phyloP scores from a whole-genome alignment of 129 eudicot genomes.

The sunflower (Helianthus annuus) region HanXRQr2.0-SUNRISE NC_035446.2:109055099-109055598 shows the following conservation, averaged over 20 bases:
- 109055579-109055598: constrained; percentile 39
- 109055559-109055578: constrained; percentile 21
- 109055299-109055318: constrained; percentile 31
- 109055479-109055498: constrained; percentile 60
- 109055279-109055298: constrained; percentile 60
- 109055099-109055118: not conserved
- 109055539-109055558: constrained; percentile 5
- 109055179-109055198: constrained; percentile 72
- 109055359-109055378: constrained; percentile 95
- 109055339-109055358: constrained; percentile 8
- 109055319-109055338: not conserved
- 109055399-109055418: constrained; percentile 33
- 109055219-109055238: constrained; percentile 90
- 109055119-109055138: not conserved
- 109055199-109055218: constrained; percentile 80
- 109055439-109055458: constrained; percentile 86
- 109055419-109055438: constrained; percentile 53
- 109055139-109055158: not conserved
- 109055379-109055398: constrained; percentile 66
- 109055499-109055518: not conserved
- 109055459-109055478: constrained; percentile 83
- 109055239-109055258: constrained; percentile 89
- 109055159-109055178: constrained; percentile 44
- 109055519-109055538: not conserved
- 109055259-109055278: constrained; percentile 86